These are phyloP conservation scores for Macrolepiota fuliginosa DNA, from an alignment of 768 basidiomycete species.

Conservation along the genomic window DNA sequence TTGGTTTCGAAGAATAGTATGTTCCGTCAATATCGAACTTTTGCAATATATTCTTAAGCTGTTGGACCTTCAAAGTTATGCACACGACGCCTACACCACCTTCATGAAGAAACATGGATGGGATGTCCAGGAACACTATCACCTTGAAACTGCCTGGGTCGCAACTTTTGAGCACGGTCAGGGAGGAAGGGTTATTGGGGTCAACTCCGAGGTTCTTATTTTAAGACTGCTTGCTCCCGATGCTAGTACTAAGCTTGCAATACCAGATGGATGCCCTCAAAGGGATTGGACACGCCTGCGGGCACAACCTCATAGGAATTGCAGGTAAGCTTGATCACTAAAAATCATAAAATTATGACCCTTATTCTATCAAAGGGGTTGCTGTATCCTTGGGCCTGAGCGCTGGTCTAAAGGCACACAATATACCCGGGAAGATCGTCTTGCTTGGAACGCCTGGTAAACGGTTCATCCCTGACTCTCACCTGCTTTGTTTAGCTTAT, in stretches of 20 bases:
- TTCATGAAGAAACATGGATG: slow-evolving; percentile 72
- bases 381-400: slow-evolving; percentile 71
- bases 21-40: slow-evolving; percentile 13
- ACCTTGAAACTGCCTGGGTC: slow-evolving; percentile 72
- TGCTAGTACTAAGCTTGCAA: neutral
- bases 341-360: neutral
- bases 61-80: slow-evolving; percentile 41
- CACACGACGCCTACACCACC: slow-evolving; percentile 66
- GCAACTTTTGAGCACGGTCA: slow-evolving; percentile 63
- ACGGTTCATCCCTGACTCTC: slow-evolving; percentile 5
- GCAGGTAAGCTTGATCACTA: slow-evolving; percentile 25
- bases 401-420: slow-evolving; percentile 54
- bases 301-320: slow-evolving; percentile 83
- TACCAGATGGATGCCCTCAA: slow-evolving; percentile 60
- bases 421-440: slow-evolving; percentile 66
- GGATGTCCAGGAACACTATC: slow-evolving; percentile 55
- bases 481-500: neutral
- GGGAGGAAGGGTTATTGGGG: slow-evolving; percentile 69
- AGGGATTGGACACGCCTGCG: slow-evolving; percentile 71
- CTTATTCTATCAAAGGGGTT: slow-evolving; percentile 42
- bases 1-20: slow-evolving; percentile 66
- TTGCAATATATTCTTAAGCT: neutral
- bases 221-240: neutral
- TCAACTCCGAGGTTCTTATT: slow-evolving; percentile 68
- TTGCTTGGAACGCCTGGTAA: slow-evolving; percentile 78